Evolutionary conservation across 164 flowering plant species (phyloP).

Genomic region (Litsea cubeba): DNA sequence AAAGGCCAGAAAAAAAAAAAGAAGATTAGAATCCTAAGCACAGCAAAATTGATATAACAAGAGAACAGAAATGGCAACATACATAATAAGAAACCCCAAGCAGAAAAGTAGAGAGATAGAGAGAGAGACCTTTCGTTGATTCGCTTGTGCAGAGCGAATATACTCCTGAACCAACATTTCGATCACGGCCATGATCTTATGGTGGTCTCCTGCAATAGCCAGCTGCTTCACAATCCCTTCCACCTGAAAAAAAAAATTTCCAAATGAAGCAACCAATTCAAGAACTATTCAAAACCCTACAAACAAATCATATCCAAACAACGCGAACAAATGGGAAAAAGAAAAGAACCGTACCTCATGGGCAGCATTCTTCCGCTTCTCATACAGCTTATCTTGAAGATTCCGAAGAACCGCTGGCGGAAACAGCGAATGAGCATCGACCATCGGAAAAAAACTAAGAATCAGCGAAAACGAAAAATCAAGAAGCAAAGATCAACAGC

Average conservation of each 20-base stretch:
- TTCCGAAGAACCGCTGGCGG: conserved; percentile 74
- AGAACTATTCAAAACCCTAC: conserved; percentile 6
- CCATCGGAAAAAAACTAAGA: conserved; percentile 29
- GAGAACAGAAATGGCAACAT: neutral
- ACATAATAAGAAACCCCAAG: neutral
- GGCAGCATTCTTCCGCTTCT: conserved; percentile 98
- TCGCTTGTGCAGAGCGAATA: conserved; percentile 75
- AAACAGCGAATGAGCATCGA: conserved; percentile 56
- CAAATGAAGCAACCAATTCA: conserved; percentile 1
- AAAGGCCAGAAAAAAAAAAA: neutral
- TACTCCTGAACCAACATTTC: conserved; percentile 68
- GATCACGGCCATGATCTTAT: conserved; percentile 75
- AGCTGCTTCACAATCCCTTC: conserved; percentile 93
- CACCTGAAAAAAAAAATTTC: conserved; percentile 24
- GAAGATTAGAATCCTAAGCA: neutral
- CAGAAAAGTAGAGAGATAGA: neutral
- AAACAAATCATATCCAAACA: neutral
- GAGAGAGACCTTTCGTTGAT: conserved; percentile 80
- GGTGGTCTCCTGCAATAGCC: conserved; percentile 66
- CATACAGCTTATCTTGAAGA: conserved; percentile 88
- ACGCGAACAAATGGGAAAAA: neutral
- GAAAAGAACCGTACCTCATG: conserved; percentile 52
- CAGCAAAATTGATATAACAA: neutral
- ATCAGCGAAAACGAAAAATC: neutral
- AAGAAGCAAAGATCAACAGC: neutral